A percentile compares a stretch with the other conserved stretches of the same genome.
These are phyloP conservation scores for Boletus vinaceobasis DNA, from an alignment of 768 basidiomycete genomes.

Conservation along the genomic window DNA sequence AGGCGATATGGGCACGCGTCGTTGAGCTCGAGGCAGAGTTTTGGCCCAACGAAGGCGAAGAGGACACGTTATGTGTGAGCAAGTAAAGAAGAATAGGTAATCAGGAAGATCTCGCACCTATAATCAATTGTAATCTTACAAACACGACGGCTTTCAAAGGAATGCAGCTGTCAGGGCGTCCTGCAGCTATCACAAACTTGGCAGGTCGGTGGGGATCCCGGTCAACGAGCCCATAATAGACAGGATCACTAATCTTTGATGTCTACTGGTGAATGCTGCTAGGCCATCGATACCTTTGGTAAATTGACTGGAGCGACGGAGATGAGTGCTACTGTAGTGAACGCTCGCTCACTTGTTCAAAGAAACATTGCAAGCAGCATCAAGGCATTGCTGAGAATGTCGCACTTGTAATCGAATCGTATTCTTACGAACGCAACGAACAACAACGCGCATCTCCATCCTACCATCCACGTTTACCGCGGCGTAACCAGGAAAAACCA, in stretches of 20 bases:
- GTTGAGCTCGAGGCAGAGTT: conserved; percentile 59
- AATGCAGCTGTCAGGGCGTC: neutral
- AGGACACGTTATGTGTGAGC: conserved; percentile 10
- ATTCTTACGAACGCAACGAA: neutral
- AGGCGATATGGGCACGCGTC: conserved; percentile 54
- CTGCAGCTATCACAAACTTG: too few relatives aligned
- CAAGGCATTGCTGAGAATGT: neutral
- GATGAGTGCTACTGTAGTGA: too few relatives aligned
- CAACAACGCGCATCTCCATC: neutral
- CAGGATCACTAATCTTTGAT: too few relatives aligned
- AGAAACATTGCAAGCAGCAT: neutral
- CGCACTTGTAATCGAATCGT: neutral
- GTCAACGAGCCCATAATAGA: too few relatives aligned
- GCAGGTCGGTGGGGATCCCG: too few relatives aligned
- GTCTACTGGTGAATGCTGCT: too few relatives aligned
- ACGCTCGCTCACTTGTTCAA: too few relatives aligned
- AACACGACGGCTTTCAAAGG: neutral
- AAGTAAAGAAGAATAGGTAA: neutral
- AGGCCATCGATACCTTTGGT: neutral
- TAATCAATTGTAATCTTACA: neutral
- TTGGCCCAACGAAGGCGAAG: conserved; percentile 50
- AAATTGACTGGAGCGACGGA: too few relatives aligned
- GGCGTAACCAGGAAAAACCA: conserved; percentile 2
- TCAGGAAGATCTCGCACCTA: neutral
- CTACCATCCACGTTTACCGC: neutral